Evolutionary conservation across 2,329 filamentous ascomycete genomes (phyloP).

Genomic region (Trichophyton schoenleinii): DNA sequence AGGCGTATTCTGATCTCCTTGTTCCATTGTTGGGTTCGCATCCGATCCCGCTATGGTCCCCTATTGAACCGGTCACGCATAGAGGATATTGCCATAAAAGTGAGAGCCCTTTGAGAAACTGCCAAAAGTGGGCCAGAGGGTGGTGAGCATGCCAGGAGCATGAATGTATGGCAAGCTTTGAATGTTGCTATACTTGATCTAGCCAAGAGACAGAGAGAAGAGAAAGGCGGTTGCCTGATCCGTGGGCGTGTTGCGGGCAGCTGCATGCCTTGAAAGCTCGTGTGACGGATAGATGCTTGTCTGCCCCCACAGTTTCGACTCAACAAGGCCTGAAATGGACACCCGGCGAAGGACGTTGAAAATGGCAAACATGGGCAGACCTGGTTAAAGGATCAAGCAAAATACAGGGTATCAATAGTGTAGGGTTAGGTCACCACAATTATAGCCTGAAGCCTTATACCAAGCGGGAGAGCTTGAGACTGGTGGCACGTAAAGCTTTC

Average conservation of each 20-base stretch:
- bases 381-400: background rate
- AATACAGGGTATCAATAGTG: background rate
- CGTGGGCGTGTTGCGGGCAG: background rate
- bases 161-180: background rate
- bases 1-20: background rate
- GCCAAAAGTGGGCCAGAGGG: background rate
- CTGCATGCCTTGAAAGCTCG: background rate
- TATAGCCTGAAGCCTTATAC: background rate
- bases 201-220: background rate
- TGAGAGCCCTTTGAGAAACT: background rate
- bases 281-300: conserved; percentile 1
- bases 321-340: background rate
- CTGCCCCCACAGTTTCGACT: conserved; percentile 2
- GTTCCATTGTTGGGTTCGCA: background rate
- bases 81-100: background rate
- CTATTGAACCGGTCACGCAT: background rate
- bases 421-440: background rate
- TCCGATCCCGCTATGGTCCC: background rate
- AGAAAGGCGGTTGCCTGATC: background rate
- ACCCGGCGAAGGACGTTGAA: background rate
- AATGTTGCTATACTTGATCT: background rate
- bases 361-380: conserved; percentile 3
- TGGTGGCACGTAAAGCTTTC: no score
- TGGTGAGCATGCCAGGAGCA: background rate
- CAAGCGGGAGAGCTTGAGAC: background rate